Evolutionary conservation across 768 basidiomycete species (phyloP).

Genomic region (Xerocomus potaroensis): DNA sequence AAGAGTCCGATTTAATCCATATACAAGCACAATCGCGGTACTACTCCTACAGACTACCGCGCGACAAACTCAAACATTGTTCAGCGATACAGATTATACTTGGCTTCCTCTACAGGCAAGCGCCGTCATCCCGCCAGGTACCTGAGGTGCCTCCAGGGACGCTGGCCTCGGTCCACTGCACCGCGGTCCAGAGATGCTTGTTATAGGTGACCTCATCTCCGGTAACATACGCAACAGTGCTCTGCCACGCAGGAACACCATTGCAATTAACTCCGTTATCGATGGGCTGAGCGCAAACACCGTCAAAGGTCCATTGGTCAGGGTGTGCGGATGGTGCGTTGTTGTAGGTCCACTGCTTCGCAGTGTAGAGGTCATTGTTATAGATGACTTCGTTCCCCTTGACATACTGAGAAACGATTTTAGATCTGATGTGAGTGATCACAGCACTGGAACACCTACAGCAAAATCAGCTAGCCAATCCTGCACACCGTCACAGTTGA

Average conservation of each 20-base stretch:
- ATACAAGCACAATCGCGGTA: too few species aligned
- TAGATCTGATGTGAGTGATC: too few species aligned
- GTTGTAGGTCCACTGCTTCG: conserved; percentile 26
- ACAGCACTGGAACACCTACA: conserved; percentile 11
- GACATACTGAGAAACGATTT: conserved; percentile 16
- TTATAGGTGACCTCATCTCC: conserved; percentile 18
- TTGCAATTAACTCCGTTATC: conserved; percentile 21
- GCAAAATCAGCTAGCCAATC: conserved; percentile 23
- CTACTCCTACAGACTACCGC: too few species aligned
- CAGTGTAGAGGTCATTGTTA: conserved; percentile 17
- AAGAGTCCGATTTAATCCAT: too few species aligned
- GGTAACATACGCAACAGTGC: conserved; percentile 9
- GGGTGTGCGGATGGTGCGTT: conserved; percentile 11
- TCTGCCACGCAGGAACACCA: conserved; percentile 20
- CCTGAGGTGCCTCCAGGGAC: conserved; percentile 24
- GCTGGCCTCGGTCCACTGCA: conserved; percentile 23
- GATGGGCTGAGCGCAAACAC: conserved; percentile 17
- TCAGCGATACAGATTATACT: too few species aligned
- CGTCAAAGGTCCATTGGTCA: conserved; percentile 16
- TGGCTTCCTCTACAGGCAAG: conserved; percentile 19
- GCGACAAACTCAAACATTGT: too few species aligned
- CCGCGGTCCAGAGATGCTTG: conserved; percentile 18
- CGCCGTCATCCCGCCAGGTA: conserved; percentile 21
- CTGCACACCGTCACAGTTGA: conserved; percentile 14
- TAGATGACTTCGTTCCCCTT: conserved; percentile 22